Evolutionary conservation across 176 grass and related monocot species (phyloP), one percentile per base, ranked within the genome.

Genomic region (Triticum urartu): DNA sequence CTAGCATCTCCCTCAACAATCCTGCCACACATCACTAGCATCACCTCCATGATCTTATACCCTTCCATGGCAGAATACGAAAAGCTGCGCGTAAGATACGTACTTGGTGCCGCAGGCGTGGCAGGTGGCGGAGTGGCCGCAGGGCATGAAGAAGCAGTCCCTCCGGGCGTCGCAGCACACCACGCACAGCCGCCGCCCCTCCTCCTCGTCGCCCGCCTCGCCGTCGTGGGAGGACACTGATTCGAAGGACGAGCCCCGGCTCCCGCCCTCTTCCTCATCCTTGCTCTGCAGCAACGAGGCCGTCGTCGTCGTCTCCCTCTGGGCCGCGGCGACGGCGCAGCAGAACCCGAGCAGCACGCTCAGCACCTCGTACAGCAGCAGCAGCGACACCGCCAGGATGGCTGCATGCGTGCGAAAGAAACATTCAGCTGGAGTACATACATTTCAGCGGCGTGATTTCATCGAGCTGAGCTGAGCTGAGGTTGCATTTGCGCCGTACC

Each of bases 231-330:
- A 97, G 8, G 95, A 97, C 13, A 91, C 84, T 13, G 92, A 94
- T n/a, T 97, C 95, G 75, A 93, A 94, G 15, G 92, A 92, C 34
- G 95, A 97, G 63, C 95, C 95, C 87, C 92, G 81, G 90, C 92
- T 97, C 34, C 3, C 48, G 70, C 60, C 72, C 4, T 92, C 94
- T 0, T 92, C 94, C 1, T 93, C 94, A 0, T 96, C 94, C 83
- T 97, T 92, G 81, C 62, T 84, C 42, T 79, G 45, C 64, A 94
- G 54, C 24, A 93, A 71, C 8, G 92, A 52, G 18, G 54, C 2
- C 54, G 15, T 3, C 56, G 56, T 6, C 50, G 50, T 0, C 52
- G 17, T 58, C n/a, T n/a, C n/a, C 56, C 56, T 59, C 56, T 59
- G 56, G 56, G 0, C 18, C 0, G 20, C 56, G 0, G 0, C 56